phyloP scores from a whole-genome alignment of 208 protist genomes.

The Tritrichomonas musculus region DNA sequence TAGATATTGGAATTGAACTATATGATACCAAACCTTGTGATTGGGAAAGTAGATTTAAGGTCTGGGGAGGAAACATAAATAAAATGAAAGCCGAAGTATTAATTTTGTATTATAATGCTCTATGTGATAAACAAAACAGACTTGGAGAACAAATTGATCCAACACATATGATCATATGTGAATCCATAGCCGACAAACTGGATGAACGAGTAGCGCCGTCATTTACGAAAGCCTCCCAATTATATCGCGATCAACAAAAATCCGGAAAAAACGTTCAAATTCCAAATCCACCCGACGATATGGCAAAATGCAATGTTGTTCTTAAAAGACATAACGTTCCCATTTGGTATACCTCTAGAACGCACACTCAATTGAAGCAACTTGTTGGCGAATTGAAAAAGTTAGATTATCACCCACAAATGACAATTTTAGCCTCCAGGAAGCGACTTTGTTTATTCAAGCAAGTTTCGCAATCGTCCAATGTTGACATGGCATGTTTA shows the following conservation, averaged over 20 bases:
- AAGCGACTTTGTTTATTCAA: background rate
- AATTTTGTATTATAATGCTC: too few species aligned
- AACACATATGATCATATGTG: background rate
- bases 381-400: constrained; percentile 34
- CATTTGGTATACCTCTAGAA: constrained; percentile 13
- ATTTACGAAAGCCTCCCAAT: too few species aligned
- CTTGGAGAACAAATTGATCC: too few species aligned
- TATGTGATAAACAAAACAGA: too few species aligned
- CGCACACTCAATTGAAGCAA: constrained; percentile 33
- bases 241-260: too few species aligned
- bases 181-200: background rate
- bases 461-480: background rate
- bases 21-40: too few species aligned
- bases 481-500: background rate
- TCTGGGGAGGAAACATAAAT: too few species aligned
- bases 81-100: too few species aligned
- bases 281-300: background rate
- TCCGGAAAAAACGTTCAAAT: background rate
- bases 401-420: constrained; percentile 20
- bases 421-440: background rate
- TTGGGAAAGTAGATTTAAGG: too few species aligned
- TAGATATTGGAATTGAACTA: too few species aligned
- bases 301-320: background rate
- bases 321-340: background rate
- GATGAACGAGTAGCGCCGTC: too few species aligned